A percentile compares a stretch with the other conserved stretches of the same genome.
These are phyloP conservation scores for Liriodendron chinense DNA, from an alignment of 164 flowering plant species.

Conservation along the genomic window DNA sequence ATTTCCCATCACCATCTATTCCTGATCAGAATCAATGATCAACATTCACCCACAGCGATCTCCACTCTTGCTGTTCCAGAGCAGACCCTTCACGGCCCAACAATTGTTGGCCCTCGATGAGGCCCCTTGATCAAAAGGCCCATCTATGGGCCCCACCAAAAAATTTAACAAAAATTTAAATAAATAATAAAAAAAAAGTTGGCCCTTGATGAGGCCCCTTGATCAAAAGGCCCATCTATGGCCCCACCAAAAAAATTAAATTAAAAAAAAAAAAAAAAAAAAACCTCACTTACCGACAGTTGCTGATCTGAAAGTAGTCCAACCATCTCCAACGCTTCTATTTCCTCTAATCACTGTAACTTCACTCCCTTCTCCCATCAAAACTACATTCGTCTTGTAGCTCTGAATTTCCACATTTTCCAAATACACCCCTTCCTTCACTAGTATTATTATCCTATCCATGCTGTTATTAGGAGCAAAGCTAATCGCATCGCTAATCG, in stretches of 20 bases:
- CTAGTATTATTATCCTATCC: slow-evolving; percentile 46
- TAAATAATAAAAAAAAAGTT: not conserved
- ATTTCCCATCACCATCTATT: no score
- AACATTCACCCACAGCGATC: no score
- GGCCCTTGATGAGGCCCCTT: no score
- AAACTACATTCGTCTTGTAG: slow-evolving; percentile 62
- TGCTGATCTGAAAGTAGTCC: slow-evolving; percentile 93
- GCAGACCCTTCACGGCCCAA: no score
- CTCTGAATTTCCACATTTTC: slow-evolving; percentile 77
- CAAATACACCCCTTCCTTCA: slow-evolving; percentile 59
- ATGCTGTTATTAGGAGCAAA: slow-evolving; percentile 69
- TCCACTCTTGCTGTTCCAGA: no score
- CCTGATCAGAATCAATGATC: no score
- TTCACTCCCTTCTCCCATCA: slow-evolving; percentile 74
- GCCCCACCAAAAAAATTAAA: no score
- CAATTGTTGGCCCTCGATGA: no score
- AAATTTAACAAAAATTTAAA: no score
- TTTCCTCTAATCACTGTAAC: slow-evolving; percentile 60
- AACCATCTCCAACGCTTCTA: slow-evolving; percentile 68
- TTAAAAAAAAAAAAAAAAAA: not conserved
- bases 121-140: no score
- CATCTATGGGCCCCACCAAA: no score
- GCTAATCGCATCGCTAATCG: slow-evolving; percentile 59
- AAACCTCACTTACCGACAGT: slow-evolving; percentile 56
- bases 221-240: no score